Evolutionary conservation across 2,329 filamentous ascomycete species (phyloP).

Genomic region (Penicillium aurantiogriseum): DNA sequence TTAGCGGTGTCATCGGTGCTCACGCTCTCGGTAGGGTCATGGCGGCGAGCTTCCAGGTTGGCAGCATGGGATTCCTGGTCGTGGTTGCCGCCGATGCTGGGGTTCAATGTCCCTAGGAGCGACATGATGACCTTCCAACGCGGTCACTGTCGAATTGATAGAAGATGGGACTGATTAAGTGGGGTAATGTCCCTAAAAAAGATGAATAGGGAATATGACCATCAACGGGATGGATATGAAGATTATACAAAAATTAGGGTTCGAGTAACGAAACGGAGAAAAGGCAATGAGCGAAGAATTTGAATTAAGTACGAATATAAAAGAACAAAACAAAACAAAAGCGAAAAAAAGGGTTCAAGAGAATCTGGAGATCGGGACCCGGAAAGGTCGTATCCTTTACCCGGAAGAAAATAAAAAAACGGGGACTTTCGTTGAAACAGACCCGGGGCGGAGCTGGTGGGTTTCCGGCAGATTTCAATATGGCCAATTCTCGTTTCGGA

Average conservation of each 20-base stretch:
- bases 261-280: not conserved
- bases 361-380: not conserved
- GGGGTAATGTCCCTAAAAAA: not conserved
- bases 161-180: not conserved
- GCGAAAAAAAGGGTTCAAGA: not conserved
- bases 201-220: not conserved
- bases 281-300: not conserved
- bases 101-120: conserved; percentile 35
- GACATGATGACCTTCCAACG: conserved; percentile 30
- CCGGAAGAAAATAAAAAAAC: not conserved
- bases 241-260: not conserved
- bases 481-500: not conserved
- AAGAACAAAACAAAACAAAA: not conserved
- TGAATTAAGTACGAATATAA: not conserved
- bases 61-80: not conserved
- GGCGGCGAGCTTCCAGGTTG: conserved; percentile 15
- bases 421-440: not conserved
- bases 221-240: not conserved
- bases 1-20: conserved; percentile 29
- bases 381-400: not conserved
- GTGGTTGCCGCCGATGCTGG: conserved; percentile 22
- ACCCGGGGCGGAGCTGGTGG: conserved; percentile 1
- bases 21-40: conserved; percentile 24
- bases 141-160: not conserved
- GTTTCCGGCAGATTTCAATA: not conserved